These are phyloP conservation scores for Parafenestella ontariensis DNA, from an alignment of 2,329 filamentous ascomycete species.

Conservation along the genomic window DNA sequence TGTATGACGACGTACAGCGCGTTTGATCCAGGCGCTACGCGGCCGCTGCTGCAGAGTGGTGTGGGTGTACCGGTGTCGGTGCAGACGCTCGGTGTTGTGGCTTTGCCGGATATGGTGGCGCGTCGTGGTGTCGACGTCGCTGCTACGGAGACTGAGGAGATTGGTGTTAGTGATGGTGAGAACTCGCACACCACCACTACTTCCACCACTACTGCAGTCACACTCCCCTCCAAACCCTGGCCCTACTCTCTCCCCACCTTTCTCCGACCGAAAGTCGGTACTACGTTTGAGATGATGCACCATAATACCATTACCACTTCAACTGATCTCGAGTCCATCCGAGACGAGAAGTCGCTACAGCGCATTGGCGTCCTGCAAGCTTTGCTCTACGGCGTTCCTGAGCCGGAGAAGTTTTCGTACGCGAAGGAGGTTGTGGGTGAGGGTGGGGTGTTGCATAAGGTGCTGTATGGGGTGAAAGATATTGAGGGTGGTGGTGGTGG, in stretches of 20 bases:
- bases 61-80: neutral
- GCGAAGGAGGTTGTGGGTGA: neutral
- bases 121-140: neutral
- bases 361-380: slow-evolving; percentile 13
- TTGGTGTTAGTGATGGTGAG: too few species aligned
- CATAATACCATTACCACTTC: neutral
- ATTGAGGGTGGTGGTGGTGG: neutral
- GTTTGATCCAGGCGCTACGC: slow-evolving; percentile 12
- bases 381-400: slow-evolving; percentile 19
- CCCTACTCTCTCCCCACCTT: slow-evolving; percentile 14
- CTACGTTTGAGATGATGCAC: slow-evolving; percentile 17
- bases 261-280: slow-evolving; percentile 15
- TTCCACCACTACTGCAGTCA: neutral
- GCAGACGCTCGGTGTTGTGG: neutral
- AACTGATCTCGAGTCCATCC: neutral
- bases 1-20: slow-evolving; percentile 10
- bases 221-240: slow-evolving; percentile 7
- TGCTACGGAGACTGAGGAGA: too few species aligned
- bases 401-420: slow-evolving; percentile 10
- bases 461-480: slow-evolving; percentile 4
- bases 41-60: slow-evolving; percentile 3
- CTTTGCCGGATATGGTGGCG: too few species aligned
- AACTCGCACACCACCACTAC: neutral
- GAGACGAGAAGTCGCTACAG: neutral
- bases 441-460: neutral